Base-by-base conservation (phyloP, 805 yeast species). In the Tetrapisispora fleetii region DNA sequence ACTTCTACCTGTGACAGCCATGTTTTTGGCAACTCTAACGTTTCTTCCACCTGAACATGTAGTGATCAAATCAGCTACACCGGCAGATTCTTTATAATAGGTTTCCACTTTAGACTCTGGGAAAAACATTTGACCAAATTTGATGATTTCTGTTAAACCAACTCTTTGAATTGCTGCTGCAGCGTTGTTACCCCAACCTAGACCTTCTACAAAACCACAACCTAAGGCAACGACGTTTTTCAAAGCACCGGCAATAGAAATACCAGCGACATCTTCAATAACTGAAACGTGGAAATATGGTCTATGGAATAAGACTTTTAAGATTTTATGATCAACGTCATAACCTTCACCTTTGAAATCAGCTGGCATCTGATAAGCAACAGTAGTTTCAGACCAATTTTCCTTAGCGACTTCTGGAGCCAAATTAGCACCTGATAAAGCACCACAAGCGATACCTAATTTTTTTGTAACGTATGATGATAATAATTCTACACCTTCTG, bases 171-270 rank as follows among this genome's bases (percentile, higher is more conserved):
- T 81, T 39, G 98, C 99, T 49, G 97, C 83, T 69, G 90, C 88
- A 56, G 99, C 98, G 67, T 91, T 91, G 70, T 89, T 96, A 67
- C 99, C 99, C 99, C 99, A 91, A 54, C 95, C 95, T 54, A 85
- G 77, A 58, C 98, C 98, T 69, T 87, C 95, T 54, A 91, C 97
- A 64, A 91, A 85, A 49, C 99, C 99, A 52, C 95, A 96, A 54
- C 95, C 93, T 63, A 88, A 74, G 28, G 99, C 98, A 54, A 91
- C 90, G 45, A 91, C 85, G 70, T 91, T 91, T 73, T 91, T 91
- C 68, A 91, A 77, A 7, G 99, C 99, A 63, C 99, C 99, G 42
- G 96, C 95, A 52, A 91, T 79, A 2, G 96, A 87, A 49, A 89
- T 91, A 67, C 98, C 98, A 24, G 93, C 93, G 47, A 91, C 95